Evolutionary conservation across 495 filamentous ascomycete genomes (phyloP), one percentile per base, ranked within the genome.

Genomic region (Penicillium canariense): DNA sequence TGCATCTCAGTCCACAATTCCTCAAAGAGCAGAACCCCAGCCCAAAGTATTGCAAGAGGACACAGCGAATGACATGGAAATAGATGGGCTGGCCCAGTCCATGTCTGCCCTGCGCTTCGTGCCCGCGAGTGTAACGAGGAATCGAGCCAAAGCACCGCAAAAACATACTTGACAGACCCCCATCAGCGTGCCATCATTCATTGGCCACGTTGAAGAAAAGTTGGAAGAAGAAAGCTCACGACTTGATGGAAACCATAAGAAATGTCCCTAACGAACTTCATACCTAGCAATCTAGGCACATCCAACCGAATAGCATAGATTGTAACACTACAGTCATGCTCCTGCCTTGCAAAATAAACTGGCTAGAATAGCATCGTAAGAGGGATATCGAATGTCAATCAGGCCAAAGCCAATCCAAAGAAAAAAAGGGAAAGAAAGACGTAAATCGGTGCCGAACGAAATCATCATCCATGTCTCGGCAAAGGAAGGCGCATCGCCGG

Each of bases 21-120:
- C 48, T 40, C 20, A 50, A 26, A 38, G 17, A 5, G 14, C 34
- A 15, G 35, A 38, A 1, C 22, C 58, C 36, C 53, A 54, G 30
- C 9, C 34, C 1, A 50, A 50, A 10, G 14, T 15, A 25, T n/a
- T 9, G 10, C 3, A 14, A 3, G 38, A 18, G 15, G 34, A 49
- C n/a, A 17, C 28, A 7, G 1, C 63, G 18, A 68, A 69, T 9
- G 84, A 88, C 55, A 73, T 75, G 22, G 85, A 85, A 20, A 85
- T 96, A 68, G 83, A 87, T 18, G 81, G 85, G 49, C 72, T 96
- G 10, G 77, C 84, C n/a, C 79, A 78, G 25, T 89, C 88, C 4
- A 92, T 97, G 90, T 88, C 89, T 5, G 79, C 87, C 0, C 70
- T 97, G 32, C 87, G 84, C 43, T 91, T 97, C 65, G 84, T 96